Conservation (phyloP, 495 filamentous ascomycete genomes). For the Xanthoparmelia taractica region DNA sequence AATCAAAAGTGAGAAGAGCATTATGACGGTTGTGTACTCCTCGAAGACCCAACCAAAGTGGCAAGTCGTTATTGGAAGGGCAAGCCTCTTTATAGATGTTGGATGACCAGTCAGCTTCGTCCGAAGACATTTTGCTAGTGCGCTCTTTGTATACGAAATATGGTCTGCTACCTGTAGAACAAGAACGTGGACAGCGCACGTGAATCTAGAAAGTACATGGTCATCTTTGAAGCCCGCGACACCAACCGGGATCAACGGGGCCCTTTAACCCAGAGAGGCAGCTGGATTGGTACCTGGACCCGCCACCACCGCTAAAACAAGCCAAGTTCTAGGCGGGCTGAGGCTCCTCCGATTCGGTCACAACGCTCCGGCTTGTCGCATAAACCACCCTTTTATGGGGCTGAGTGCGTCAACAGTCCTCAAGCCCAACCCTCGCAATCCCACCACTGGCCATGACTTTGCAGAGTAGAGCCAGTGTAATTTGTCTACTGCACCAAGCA, state of each 20-base stretch:
- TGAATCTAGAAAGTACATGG: constrained; percentile 1
- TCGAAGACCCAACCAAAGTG: background rate
- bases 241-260: constrained; percentile 10
- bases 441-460: constrained; percentile 65
- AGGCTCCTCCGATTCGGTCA: background rate
- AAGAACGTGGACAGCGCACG: constrained; percentile 14
- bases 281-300: constrained; percentile 2
- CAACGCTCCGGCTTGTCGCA: constrained; percentile 75
- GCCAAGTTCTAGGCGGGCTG: background rate
- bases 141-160: background rate
- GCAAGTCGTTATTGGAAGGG: background rate
- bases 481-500: constrained; percentile 87
- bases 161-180: constrained; percentile 8
- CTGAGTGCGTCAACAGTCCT: constrained; percentile 67
- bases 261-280: constrained; percentile 12
- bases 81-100: constrained; percentile 1
- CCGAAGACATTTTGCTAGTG: background rate
- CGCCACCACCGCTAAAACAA: background rate
- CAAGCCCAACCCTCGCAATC: constrained; percentile 67
- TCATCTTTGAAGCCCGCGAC: background rate
- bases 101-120: background rate
- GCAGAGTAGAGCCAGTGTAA: constrained; percentile 86
- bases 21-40: background rate
- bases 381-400: constrained; percentile 74
- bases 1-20: constrained; percentile 6